Base-by-base conservation (phyloP, 257 asterid genomes). In the Scutellaria galericulata region DNA sequence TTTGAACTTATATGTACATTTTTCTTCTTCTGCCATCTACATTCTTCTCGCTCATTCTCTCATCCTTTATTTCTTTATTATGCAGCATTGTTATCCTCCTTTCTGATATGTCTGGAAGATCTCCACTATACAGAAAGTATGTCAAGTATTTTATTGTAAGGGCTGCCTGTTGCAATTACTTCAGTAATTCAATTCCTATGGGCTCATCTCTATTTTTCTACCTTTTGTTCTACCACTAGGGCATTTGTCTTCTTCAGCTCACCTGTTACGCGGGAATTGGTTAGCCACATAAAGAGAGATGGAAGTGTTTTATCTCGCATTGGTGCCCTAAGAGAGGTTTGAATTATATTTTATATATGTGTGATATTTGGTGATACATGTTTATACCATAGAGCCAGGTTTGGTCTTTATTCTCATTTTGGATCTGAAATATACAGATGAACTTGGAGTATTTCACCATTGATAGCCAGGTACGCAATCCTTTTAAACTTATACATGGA, bases 161-260 rank as follows among this genome's bases (percentile, higher is more conserved):
- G 70, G 53, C 44, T 75, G 45, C 46, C 22, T 64, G 76, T 40
- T 42, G 50, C 62, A 75, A 41, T 80, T 61, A 52, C 63, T 73
- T 73, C 31, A 66, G 75, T 45, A 66, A 31, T 48, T 62, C 63
- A 57, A 47, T 69, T 9, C 55, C 50, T 45, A 14, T 46, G 64
- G 20, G 42, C 78, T 72, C 63, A 73, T 68, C 63, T 60, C 15
- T 57, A 47, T 60, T 66, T 74, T 50, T 71, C 58, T 54, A 46
- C 68, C 48, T 44, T 54, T 68, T 71, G 44, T 59, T 76, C 66
- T 71, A 15, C 70, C 72, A 64, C 46, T 66, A 95, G 99, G 93
- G 97, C 99, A 65, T 95, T 87, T 70, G 91, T 95, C 59, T 95
- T 95, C 89, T 95, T 95, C 71, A 95, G 99, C 87, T 92, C 99